Percentiles rank a stretch among this genome's conserved stretches.
phyloP scores from a whole-genome alignment of 2,329 filamentous ascomycete species.

The Penicillium brevicompactum region DNA sequence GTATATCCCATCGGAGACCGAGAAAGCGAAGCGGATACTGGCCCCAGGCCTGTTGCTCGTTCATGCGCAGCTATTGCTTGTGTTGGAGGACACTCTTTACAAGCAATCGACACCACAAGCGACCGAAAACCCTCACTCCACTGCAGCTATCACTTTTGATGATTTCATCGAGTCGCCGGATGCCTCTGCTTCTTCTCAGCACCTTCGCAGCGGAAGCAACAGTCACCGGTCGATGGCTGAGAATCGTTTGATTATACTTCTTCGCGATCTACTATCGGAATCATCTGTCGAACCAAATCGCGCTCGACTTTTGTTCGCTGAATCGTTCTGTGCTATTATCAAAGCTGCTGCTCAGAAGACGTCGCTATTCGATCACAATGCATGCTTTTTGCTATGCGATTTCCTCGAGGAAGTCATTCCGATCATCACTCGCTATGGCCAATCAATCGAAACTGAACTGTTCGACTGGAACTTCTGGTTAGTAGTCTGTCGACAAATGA shows the following conservation, averaged over 20 bases:
- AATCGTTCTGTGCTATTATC: conserved; percentile 72
- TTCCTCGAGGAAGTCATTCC: conserved; percentile 80
- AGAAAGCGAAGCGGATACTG: conserved; percentile 60
- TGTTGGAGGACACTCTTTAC: conserved; percentile 82
- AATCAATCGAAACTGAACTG: conserved; percentile 47
- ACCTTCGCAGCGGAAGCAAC: conserved; percentile 65
- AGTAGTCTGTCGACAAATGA: conserved; percentile 74
- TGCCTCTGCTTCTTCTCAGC: conserved; percentile 64
- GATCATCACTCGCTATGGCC: conserved; percentile 64
- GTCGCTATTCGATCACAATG: conserved; percentile 77
- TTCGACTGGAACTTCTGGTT: conserved; percentile 79
- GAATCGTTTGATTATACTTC: conserved; percentile 78
- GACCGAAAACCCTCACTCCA: conserved; percentile 45
- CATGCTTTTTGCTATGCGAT: conserved; percentile 88
- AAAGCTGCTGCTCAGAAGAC: conserved; percentile 74
- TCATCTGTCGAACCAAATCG: conserved; percentile 54
- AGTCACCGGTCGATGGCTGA: conserved; percentile 81
- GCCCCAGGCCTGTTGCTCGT: conserved; percentile 78
- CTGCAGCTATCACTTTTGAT: conserved; percentile 65
- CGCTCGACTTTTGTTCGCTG: conserved; percentile 71
- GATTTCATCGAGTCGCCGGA: conserved; percentile 68
- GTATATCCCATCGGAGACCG: conserved; percentile 61
- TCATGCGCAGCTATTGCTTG: conserved; percentile 76
- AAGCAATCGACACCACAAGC: conserved; percentile 60
- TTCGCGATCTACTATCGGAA: conserved; percentile 77